Base-by-base conservation (phyloP, 1,139 yeast genomes). In the Petasospora rhodanensis region DNA sequence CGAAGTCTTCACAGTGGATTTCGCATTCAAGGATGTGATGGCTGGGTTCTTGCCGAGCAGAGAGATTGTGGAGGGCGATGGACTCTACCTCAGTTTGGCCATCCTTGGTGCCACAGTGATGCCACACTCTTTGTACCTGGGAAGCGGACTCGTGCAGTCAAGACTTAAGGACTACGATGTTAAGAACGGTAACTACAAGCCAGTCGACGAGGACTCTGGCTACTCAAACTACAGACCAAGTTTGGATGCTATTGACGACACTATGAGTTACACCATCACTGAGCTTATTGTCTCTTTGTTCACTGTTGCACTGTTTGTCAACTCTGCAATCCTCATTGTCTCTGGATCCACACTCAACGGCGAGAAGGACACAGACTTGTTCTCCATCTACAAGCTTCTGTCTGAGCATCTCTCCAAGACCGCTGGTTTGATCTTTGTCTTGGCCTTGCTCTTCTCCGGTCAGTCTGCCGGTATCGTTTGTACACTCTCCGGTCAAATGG, bases 391-490 rank as follows among this genome's bases (percentile, higher is more conserved):
- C 55, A 68, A 76, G 31, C 66, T 82, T 64, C 61, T 82, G 21
- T 69, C 76, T 15, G 54, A 58, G 9, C 76, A 77, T 42, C 64
- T 82, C 33, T 77, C 86, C 0, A 76, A 80, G 15, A 69, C 76
- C 15, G 89, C 87, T 0, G 93, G 91, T 6, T 61, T 80, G 2
- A 66, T 81, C 2, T 82, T 82, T 60, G 86, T 84, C 9, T 61
- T 81, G 36, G 86, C 89, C 0, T 68, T 82, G 67, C 59, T 82
- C 29, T 80, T 80, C 45, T 77, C 87, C 4, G 89, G 91, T 13
- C 84, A 81, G 49, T 77, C 85, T 10, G 91, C 91, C 1, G 91
- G 91, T 18, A 77, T 82, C 14, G 86, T 81, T 2, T 81, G 91
- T 55, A 82, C 93, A 2, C 70, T 82, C 69, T 79, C 89, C 2